A percentile compares a stretch with the other conserved stretches of the same genome.
Evolutionary conservation across 805 yeast genomes (phyloP).

Genomic region (Lachancea sp.): DNA sequence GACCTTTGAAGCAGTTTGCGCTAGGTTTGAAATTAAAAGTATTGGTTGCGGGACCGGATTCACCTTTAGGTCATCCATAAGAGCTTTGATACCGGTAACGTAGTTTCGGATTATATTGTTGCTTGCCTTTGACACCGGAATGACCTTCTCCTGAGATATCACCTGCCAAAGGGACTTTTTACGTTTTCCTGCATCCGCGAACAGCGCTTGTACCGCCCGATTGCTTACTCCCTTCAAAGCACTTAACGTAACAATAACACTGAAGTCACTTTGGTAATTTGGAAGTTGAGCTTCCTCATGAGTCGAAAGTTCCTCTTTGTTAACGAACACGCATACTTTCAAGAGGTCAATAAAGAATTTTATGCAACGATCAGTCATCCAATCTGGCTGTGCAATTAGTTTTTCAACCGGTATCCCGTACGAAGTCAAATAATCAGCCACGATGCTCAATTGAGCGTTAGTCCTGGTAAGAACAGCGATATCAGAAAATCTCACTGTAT

Average conservation of each 20-base stretch:
- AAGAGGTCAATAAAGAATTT: constrained; percentile 44
- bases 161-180: constrained; percentile 25
- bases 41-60: constrained; percentile 30
- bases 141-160: constrained; percentile 11
- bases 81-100: constrained; percentile 17
- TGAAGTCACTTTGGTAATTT: constrained; percentile 25
- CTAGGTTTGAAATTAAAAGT: constrained; percentile 32
- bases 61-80: constrained; percentile 11
- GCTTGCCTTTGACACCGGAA: constrained; percentile 15
- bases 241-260: constrained; percentile 22
- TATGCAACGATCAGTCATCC: constrained; percentile 40
- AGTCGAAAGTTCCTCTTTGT: constrained; percentile 7
- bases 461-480: constrained; percentile 49
- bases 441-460: constrained; percentile 41
- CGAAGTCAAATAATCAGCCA: constrained; percentile 35
- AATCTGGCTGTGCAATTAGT: constrained; percentile 42
- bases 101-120: constrained; percentile 29
- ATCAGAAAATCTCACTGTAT: constrained; percentile 32
- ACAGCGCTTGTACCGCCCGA: constrained; percentile 20
- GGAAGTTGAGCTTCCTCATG: background rate
- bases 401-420: constrained; percentile 41
- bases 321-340: constrained; percentile 30
- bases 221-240: constrained; percentile 24
- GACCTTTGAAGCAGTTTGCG: constrained; percentile 31
- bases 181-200: constrained; percentile 11